These are phyloP conservation scores for Aspergillus asperescens DNA, from an alignment of 495 filamentous ascomycete genomes.

Conservation along the genomic window DNA sequence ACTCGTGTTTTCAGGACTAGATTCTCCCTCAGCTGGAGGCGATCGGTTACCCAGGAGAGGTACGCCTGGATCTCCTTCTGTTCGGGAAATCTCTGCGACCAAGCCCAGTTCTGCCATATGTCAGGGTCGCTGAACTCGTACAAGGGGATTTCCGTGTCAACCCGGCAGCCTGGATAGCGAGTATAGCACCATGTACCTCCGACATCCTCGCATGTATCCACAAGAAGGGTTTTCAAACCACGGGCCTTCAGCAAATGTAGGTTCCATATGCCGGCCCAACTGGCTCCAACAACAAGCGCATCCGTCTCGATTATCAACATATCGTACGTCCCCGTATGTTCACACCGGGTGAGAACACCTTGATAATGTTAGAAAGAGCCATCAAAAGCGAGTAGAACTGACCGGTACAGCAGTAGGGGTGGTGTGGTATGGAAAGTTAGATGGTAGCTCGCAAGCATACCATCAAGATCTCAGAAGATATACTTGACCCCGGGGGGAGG, in stretches of 20 bases:
- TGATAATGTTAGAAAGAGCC: too few species aligned
- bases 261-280: not conserved
- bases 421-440: too few species aligned
- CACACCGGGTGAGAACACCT: too few species aligned
- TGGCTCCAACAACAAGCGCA: not conserved
- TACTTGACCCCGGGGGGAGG: too few species aligned
- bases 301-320: not conserved
- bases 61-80: not conserved
- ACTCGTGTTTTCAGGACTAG: not conserved
- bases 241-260: not conserved
- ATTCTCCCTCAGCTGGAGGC: not conserved
- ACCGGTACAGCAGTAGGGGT: too few species aligned
- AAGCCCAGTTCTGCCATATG: not conserved
- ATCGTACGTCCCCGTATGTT: too few species aligned
- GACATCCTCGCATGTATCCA: not conserved
- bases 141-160: not conserved
- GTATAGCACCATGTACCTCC: constrained; percentile 1
- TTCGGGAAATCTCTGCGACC: not conserved
- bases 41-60: not conserved
- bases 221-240: not conserved
- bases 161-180: not conserved
- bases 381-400: too few species aligned
- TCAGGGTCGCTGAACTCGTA: constrained; percentile 1
- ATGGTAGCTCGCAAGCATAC: too few species aligned
- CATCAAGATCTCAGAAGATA: too few species aligned